Base-by-base conservation (phyloP, 2,329 filamentous ascomycete species). In the Fusarium camptoceras region DNA sequence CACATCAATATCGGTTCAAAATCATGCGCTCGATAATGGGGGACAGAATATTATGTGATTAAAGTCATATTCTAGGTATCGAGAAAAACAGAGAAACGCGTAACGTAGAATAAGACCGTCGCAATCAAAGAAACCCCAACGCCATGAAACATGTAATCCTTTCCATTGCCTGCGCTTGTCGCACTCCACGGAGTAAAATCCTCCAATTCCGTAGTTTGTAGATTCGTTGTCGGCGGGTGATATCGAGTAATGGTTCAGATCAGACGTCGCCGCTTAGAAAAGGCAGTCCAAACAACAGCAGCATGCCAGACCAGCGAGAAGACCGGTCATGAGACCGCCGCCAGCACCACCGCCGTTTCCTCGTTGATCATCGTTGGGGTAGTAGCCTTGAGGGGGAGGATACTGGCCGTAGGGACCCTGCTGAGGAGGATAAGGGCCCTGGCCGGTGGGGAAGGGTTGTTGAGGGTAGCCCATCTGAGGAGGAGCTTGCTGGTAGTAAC, bases 221-320 rank as follows among this genome's bases (percentile, higher is more conserved):
- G 24, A 41, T 41, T 42, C 54, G 57, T 54, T 10, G 18, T 51
- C 47, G 48, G 53, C 31, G 55, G 34, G 48, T 51, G 47, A 49
- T 51, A 61, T 71, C 41, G 42, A 53, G 46, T 46, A 47, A 22
- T 46, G 25, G 42, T 14, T 50, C 24, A 24, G 27, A 28, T 44
- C 41, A 22, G 39, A 55, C 34, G n/a, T 53, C 18, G 44, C 8
- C 25, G 31, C 59, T 78, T 84, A 89, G 73, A 87, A 88, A n/a
- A 88, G 75, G 46, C 81, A 79, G 69, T 89, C 87, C 73, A 89
- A 75, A 74, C 87, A 89, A 78, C 87, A 89, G 76, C 87, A 89
- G 76, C 86, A 88, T 3, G 87, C 87, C 64, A 87, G 74, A 67
- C 81, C 81, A 18, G 84, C 86, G 18, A 87, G 71, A 55, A 87